Evolutionary conservation across 148 eudicot species (phyloP), one percentile per base, ranked within the genome.

Genomic region (Chenopodium suecicum): DNA sequence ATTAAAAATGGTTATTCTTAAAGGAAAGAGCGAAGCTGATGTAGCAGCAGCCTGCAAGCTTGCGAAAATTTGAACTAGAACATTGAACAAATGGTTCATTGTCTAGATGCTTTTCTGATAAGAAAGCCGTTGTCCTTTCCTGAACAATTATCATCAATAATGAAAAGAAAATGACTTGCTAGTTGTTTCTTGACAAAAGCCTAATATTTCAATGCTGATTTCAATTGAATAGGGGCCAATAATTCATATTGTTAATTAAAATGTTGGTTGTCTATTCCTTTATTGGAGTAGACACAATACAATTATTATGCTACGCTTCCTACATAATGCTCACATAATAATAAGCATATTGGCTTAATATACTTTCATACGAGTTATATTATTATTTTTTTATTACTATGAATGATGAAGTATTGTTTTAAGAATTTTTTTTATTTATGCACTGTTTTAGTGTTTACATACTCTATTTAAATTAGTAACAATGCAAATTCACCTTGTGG

Each of bases 61-160:
- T 3, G 8, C 11, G 44, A 44, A 48, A 73, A 4, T 50, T 74
- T 63, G 19, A 64, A 77, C 17, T 65, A 63, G 34, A 63, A 41
- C 31, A n/a, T 64, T 41, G 34, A 63, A n/a, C 31, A n/a, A 41
- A 64, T 77, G n/a, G 4, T 32, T 60, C 10, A 20, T 44, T 64
- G 34, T 64, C 9, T 77, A 34, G 69, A 63, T n/a, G 50, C 20
- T 50, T 27, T 46, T 27, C n/a, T 25, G 77, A 74, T 52, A 12
- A 74, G n/a, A 20, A n/a, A 46, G 77, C 47, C 2, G 54, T 50
- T 74, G 63, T 52, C 77, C n/a, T 48, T 25, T 62, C 79, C 54
- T 65, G 50, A 64, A 41, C 79, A 62, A 44, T 60, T 34, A 77
- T 77, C 6, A 64, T 19, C 56, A n/a, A 77, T 77, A 63, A 63